Evolutionary conservation across 495 filamentous ascomycete genomes (phyloP).

Genomic region (Gamarada debralockiae): DNA sequence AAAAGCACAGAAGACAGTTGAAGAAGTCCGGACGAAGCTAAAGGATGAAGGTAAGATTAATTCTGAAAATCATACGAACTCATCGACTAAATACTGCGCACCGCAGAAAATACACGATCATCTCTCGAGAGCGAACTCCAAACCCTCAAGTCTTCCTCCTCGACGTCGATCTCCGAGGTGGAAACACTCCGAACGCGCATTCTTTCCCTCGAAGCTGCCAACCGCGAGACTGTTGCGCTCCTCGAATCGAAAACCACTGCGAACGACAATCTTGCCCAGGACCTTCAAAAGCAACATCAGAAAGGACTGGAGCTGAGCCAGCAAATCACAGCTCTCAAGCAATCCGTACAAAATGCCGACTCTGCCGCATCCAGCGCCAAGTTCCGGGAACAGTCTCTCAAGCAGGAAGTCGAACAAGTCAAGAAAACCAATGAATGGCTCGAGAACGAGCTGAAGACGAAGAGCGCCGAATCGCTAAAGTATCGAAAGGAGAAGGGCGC

Average conservation of each 20-base stretch:
- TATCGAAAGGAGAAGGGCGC: slow-evolving; percentile 93
- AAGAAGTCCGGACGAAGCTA: slow-evolving; percentile 73
- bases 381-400: slow-evolving; percentile 81
- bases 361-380: slow-evolving; percentile 71
- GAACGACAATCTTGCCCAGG: slow-evolving; percentile 80
- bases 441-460: slow-evolving; percentile 84
- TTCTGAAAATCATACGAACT: background rate
- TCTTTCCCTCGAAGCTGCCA: slow-evolving; percentile 80
- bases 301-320: slow-evolving; percentile 80
- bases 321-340: slow-evolving; percentile 73
- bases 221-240: slow-evolving; percentile 80
- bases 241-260: slow-evolving; percentile 85
- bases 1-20: slow-evolving; percentile 74
- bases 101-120: slow-evolving; percentile 57
- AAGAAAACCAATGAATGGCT: slow-evolving; percentile 91
- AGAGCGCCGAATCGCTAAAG: slow-evolving; percentile 77
- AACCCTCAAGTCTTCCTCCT: slow-evolving; percentile 68
- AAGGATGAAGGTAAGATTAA: slow-evolving; percentile 65
- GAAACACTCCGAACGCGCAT: slow-evolving; percentile 75
- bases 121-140: slow-evolving; percentile 78
- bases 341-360: slow-evolving; percentile 74
- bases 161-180: slow-evolving; percentile 71
- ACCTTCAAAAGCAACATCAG: slow-evolving; percentile 81
- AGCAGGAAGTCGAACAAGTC: slow-evolving; percentile 83
- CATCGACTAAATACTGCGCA: slow-evolving; percentile 21